Conservation (phyloP, 1,284 basidiomycete species). For the Cutaneotrichosporon mucoides region DNA sequence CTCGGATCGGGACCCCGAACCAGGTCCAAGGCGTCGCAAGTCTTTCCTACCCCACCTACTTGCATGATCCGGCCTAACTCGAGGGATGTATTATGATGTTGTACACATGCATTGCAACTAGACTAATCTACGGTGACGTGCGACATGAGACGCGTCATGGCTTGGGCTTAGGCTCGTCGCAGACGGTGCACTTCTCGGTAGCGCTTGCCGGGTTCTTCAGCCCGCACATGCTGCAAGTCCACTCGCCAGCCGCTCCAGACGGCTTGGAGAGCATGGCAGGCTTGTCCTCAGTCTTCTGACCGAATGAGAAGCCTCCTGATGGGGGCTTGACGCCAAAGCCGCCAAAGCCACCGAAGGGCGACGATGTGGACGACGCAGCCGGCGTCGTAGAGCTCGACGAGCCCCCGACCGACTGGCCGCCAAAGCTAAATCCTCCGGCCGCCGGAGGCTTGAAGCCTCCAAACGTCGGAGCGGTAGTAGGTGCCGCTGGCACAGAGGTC, state of each 20-base stretch:
- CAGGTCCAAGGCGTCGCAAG: no score
- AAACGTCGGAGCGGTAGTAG: background rate
- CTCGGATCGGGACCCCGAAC: no score
- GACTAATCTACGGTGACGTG: no score
- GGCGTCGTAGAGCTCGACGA: background rate
- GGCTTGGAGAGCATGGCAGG: slow-evolving; percentile 8
- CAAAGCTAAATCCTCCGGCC: slow-evolving; percentile 10
- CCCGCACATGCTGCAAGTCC: slow-evolving; percentile 55
- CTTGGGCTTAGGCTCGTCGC: slow-evolving; percentile 50
- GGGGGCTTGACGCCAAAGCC: slow-evolving; percentile 5
- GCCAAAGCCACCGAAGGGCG: background rate
- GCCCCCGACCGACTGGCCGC: slow-evolving; percentile 8
- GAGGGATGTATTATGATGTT: no score
- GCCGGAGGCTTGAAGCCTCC: background rate
- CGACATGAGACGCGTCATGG: background rate
- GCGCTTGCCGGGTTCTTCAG: slow-evolving; percentile 53
- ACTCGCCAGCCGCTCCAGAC: slow-evolving; percentile 26
- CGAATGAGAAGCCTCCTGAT: slow-evolving; percentile 13
- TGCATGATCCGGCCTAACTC: no score
- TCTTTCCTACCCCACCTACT: no score
- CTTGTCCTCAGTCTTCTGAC: background rate
- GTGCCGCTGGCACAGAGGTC: background rate
- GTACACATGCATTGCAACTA: no score
- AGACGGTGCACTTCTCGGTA: slow-evolving; percentile 55
- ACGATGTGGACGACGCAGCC: no score